phyloP scores from a whole-genome alignment of 129 eudicot species.

The Gnaphalium uliginosum region DNA sequence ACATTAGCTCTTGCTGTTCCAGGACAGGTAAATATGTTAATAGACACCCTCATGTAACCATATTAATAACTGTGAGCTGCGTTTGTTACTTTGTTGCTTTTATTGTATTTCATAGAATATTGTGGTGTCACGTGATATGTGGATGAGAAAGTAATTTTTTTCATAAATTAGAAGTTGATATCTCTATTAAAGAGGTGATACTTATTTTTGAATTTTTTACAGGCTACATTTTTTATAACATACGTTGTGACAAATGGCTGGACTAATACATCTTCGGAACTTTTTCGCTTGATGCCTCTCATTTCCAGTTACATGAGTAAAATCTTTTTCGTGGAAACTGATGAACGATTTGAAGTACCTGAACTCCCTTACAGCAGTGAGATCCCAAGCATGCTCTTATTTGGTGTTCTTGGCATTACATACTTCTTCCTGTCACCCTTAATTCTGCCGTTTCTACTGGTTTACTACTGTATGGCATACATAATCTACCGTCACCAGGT shows the following conservation, averaged over 20 bases:
- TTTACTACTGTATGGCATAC: slow-evolving; percentile 83
- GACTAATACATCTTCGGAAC: slow-evolving; percentile 76
- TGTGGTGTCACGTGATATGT: not conserved
- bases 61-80: not conserved
- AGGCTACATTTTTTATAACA: slow-evolving; percentile 90
- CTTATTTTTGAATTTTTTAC: slow-evolving; percentile 20
- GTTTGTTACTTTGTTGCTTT: not conserved
- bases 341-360: slow-evolving; percentile 67
- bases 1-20: slow-evolving; percentile 87
- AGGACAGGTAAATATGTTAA: slow-evolving; percentile 59
- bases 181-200: slow-evolving; percentile 14
- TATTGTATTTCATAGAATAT: not conserved
- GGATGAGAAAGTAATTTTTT: not conserved
- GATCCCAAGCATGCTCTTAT: slow-evolving; percentile 74
- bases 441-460: slow-evolving; percentile 80
- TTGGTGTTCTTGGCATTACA: slow-evolving; percentile 89
- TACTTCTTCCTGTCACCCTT: slow-evolving; percentile 85
- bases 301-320: slow-evolving; percentile 43
- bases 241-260: slow-evolving; percentile 93
- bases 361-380: slow-evolving; percentile 71
- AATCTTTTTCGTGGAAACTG: slow-evolving; percentile 34
- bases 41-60: slow-evolving; percentile 13
- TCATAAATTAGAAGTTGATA: not conserved
- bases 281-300: slow-evolving; percentile 51
- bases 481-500: slow-evolving; percentile 87